Evolutionary conservation across 441 rosid species (phyloP).

Genomic region (Arabidopsis hybrid): DNA sequence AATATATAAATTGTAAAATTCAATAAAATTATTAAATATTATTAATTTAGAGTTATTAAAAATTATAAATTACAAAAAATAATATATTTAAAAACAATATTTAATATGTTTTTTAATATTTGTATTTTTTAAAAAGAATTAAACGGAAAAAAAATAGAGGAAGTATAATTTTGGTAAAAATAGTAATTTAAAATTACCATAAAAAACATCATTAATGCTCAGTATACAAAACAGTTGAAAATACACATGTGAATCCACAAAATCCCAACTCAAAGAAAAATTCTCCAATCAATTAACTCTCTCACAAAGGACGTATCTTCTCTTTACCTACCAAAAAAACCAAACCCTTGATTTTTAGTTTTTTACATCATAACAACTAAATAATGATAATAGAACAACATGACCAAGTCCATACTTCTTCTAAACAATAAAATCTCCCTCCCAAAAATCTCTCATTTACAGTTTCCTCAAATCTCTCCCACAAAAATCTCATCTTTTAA

Average conservation of each 20-base stretch:
- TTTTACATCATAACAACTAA: background rate
- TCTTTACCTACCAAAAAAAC: conserved; percentile 28
- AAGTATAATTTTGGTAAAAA: no score
- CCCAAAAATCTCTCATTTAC: conserved; percentile 40
- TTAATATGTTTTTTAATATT: no score
- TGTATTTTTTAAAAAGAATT: background rate
- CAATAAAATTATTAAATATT: no score
- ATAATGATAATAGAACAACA: background rate
- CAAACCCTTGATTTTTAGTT: background rate
- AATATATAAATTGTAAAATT: no score
- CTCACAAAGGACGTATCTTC: conserved; percentile 42
- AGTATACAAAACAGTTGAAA: conserved; percentile 5
- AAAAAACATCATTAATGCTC: conserved; percentile 22
- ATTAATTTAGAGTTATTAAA: no score
- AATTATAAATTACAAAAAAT: no score
- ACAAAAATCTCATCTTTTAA: conserved; percentile 39
- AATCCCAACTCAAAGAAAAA: conserved; percentile 29
- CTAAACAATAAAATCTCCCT: conserved; percentile 24
- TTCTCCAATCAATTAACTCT: conserved; percentile 30
- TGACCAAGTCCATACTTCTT: conserved; percentile 31
- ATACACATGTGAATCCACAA: conserved; percentile 39
- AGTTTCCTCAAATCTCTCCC: conserved; percentile 35
- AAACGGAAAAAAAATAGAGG: no score
- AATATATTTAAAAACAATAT: no score
- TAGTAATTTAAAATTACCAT: no score